Percentiles rank a stretch among this genome's conserved stretches.
These are phyloP conservation scores for Heracleum sosnowskyi DNA, from an alignment of 129 eudicot genomes.

Conservation along the genomic window DNA sequence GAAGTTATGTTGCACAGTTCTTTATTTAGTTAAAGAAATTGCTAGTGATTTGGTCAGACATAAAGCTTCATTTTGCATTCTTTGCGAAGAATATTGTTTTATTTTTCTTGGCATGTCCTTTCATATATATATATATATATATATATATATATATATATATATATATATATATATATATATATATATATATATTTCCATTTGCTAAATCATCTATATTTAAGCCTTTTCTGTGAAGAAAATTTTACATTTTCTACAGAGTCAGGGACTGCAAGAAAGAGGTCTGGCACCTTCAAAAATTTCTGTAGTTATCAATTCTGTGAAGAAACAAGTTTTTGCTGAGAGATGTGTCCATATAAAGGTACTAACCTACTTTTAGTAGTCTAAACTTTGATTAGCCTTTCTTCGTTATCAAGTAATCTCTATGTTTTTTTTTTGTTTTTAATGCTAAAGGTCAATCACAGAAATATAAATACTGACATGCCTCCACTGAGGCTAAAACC, in stretches of 20 bases:
- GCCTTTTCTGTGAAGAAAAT: slow-evolving; percentile 10
- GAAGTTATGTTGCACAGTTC: neutral
- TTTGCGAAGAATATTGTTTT: neutral
- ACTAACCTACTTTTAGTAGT: slow-evolving; percentile 16
- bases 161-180: neutral
- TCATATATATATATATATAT: too few relatives aligned
- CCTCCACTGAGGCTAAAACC: neutral
- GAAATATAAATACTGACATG: too few relatives aligned
- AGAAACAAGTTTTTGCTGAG: slow-evolving; percentile 63
- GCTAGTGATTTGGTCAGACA: neutral
- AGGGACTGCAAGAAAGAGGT: slow-evolving; percentile 25
- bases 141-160: neutral
- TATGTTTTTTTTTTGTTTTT: too few relatives aligned
- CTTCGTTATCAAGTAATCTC: neutral
- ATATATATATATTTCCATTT: neutral
- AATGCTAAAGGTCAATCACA: neutral
- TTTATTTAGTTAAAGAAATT: neutral
- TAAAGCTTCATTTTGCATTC: neutral
- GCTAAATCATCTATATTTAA: neutral
- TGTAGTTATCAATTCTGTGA: slow-evolving; percentile 54
- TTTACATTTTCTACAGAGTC: slow-evolving; percentile 29
- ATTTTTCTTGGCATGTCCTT: neutral
- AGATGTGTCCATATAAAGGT: slow-evolving; percentile 70
- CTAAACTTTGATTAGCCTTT: neutral
- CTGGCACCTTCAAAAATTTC: slow-evolving; percentile 37